Conservation (phyloP, 2,329 filamentous ascomycete species). For the Ramularia collo-cygni region DNA sequence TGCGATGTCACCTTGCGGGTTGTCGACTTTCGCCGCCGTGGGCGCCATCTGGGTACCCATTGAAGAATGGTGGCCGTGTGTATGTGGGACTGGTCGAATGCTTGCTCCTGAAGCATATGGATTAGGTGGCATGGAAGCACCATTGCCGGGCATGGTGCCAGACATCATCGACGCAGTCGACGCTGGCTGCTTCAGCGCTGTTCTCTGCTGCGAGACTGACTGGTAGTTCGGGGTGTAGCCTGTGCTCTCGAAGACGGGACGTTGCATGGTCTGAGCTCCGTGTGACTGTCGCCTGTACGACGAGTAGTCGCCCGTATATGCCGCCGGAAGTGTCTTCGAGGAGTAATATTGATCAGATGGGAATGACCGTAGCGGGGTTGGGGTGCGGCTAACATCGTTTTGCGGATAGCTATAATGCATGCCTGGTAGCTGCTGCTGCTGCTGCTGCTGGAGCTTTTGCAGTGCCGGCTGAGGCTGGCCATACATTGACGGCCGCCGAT, state of each 20-base stretch:
- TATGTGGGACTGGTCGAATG: constrained; percentile 20
- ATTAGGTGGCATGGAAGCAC: constrained; percentile 17
- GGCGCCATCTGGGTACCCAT: constrained; percentile 26
- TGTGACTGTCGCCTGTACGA: constrained; percentile 28
- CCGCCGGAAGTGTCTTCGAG: constrained; percentile 29
- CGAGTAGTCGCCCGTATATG: constrained; percentile 31
- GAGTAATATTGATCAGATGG: constrained; percentile 33
- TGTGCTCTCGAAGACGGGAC: constrained; percentile 20
- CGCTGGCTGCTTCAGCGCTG: constrained; percentile 18
- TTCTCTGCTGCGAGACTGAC: constrained; percentile 21
- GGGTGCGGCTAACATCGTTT: constrained; percentile 17
- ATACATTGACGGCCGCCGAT: constrained; percentile 14
- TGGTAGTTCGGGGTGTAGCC: constrained; percentile 22
- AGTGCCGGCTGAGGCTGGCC: constrained; percentile 10
- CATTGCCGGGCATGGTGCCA: constrained; percentile 4
- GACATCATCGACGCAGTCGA: neutral
- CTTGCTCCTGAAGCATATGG: constrained; percentile 17
- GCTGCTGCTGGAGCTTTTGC: constrained; percentile 7
- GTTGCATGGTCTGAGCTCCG: constrained; percentile 24
- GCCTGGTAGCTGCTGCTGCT: constrained; percentile 3
- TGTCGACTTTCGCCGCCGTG: constrained; percentile 26
- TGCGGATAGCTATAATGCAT: constrained; percentile 21
- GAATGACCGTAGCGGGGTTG: constrained; percentile 28
- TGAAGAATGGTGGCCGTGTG: constrained; percentile 29
- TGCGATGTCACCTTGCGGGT: constrained; percentile 26